Percentiles rank a stretch among this genome's conserved stretches.
phyloP scores from a whole-genome alignment of 106 monocot species.

The Triglochin maritima region DNA sequence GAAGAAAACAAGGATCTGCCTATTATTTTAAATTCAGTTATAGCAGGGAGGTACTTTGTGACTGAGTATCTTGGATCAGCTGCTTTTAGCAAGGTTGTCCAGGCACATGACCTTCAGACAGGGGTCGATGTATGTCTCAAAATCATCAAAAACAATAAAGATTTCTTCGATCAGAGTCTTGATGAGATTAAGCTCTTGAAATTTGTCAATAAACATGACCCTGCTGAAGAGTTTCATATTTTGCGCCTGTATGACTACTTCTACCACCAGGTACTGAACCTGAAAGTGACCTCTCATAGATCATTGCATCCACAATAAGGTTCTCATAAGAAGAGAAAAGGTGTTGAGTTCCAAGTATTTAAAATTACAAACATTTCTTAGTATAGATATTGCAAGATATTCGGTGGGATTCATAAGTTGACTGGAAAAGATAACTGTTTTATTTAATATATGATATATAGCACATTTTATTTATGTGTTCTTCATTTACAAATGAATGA shows the following conservation, averaged over 20 bases:
- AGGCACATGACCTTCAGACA: slow-evolving; percentile 81
- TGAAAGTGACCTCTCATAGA: too few species aligned
- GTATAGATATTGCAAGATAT: too few species aligned
- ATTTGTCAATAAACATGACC: slow-evolving; percentile 85
- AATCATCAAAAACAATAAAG: slow-evolving; percentile 95
- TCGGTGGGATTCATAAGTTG: too few species aligned
- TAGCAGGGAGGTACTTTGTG: slow-evolving; percentile 88
- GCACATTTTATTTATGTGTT: too few species aligned
- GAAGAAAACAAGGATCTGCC: slow-evolving; percentile 91
- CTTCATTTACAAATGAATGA: too few species aligned
- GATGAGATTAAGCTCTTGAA: slow-evolving; percentile 97
- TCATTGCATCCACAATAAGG: too few species aligned
- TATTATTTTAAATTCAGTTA: slow-evolving; percentile 58
- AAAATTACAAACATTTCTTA: too few species aligned
- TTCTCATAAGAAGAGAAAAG: too few species aligned
- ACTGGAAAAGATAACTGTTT: too few species aligned
- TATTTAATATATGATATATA: too few species aligned
- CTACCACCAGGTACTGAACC: slow-evolving; percentile 58
- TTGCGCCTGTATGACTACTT: slow-evolving; percentile 90
- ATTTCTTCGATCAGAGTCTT: slow-evolving; percentile 97
- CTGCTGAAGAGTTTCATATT: slow-evolving; percentile 62
- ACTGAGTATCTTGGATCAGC: slow-evolving; percentile 92
- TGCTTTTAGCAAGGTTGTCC: slow-evolving; percentile 92
- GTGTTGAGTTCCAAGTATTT: too few species aligned
- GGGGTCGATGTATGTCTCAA: slow-evolving; percentile 83